These are phyloP conservation scores for Achaetomium macrosporum DNA, from an alignment of 2,329 filamentous ascomycete species.

Conservation along the genomic window DNA sequence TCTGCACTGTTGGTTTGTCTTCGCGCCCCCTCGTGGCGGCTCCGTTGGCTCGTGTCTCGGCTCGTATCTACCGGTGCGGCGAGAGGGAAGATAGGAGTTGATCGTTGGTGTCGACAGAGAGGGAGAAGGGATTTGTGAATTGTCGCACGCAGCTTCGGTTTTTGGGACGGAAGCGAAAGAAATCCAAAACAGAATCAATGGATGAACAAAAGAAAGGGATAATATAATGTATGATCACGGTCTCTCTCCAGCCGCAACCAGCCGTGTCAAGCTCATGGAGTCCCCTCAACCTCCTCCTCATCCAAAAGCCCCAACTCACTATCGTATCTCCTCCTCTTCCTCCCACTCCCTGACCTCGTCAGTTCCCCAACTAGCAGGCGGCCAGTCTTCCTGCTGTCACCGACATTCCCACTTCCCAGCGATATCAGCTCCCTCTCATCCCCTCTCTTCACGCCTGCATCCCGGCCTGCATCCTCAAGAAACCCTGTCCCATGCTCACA, in stretches of 20 bases:
- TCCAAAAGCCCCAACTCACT: constrained; percentile 51
- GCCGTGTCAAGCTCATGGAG: not conserved
- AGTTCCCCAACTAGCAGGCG: constrained; percentile 26
- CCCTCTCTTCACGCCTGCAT: not conserved
- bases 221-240: no score
- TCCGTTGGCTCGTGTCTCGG: no score
- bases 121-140: no score
- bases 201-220: no score
- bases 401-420: not conserved
- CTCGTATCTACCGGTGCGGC: no score
- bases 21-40: no score
- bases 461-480: constrained; percentile 27
- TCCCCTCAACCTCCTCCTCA: constrained; percentile 42
- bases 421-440: constrained; percentile 17
- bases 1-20: no score
- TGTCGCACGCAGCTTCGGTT: no score
- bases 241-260: not conserved
- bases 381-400: constrained; percentile 11
- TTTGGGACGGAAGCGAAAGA: no score
- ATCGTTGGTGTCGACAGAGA: no score
- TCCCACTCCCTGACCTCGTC: constrained; percentile 29
- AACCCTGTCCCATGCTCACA: constrained; percentile 41
- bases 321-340: constrained; percentile 45
- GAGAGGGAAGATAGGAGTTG: no score
- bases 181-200: no score